Conservation (phyloP, 1,284 basidiomycete genomes). For the Fomitopsis palustris region DNA sequence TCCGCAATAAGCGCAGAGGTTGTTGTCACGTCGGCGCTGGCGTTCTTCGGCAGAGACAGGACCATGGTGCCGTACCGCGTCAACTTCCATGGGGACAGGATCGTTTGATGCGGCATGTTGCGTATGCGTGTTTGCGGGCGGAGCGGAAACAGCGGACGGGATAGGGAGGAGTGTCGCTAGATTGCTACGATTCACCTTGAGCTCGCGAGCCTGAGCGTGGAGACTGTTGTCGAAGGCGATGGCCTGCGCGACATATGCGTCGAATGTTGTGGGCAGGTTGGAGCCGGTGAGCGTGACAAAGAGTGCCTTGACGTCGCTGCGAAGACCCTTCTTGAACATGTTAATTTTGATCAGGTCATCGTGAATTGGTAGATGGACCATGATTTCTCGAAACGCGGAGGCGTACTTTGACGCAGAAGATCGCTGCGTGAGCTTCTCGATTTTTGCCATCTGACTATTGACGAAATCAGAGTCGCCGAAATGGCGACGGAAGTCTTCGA, state of each 20-base stretch:
- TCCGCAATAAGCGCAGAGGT: conserved; percentile 31
- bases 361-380: no score
- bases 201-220: not conserved
- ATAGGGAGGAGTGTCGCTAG: not conserved
- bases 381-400: not conserved
- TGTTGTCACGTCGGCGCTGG: conserved; percentile 15
- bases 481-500: not conserved
- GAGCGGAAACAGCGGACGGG: no score
- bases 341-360: no score
- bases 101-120: not conserved
- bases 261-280: conserved; percentile 7
- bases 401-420: not conserved
- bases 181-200: not conserved
- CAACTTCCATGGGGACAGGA: conserved; percentile 13
- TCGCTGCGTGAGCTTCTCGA: conserved; percentile 2
- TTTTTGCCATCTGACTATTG: not conserved
- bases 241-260: conserved; percentile 4
- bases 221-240: conserved; percentile 10
- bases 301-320: no score
- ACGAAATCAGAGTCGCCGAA: conserved; percentile 1
- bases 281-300: no score
- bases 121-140: not conserved
- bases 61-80: conserved; percentile 4
- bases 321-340: no score
- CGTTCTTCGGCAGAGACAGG: conserved; percentile 18